Evolutionary conservation across 441 rosid species (phyloP), one percentile per base, ranked within the genome.

Genomic region (Eruca vesicaria): DNA sequence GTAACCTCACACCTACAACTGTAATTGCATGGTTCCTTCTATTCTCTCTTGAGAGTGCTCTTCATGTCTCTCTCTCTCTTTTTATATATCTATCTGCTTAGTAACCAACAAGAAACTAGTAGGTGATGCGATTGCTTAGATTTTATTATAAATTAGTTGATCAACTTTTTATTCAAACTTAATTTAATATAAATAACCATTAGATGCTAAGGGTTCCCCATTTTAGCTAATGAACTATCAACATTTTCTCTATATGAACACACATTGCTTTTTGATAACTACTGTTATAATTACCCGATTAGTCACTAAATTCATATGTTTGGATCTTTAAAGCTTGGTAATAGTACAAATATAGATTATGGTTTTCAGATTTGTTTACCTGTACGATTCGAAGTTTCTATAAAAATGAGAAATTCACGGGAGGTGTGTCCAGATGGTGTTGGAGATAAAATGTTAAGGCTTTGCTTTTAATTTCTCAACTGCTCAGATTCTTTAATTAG

Each of bases 401-500:
- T 72, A 29, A 36, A 61, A 66, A 58, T 64, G 50, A 72, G 60
- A 69, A 67, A 67, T 60, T 43, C 77, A 72, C 72, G 15, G 73
- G 63, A 72, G 61, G 14, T 78, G 36, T 38, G 69, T 67, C 65
- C 21, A 78, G 56, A 61, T 72, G 65, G 35, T 78, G 81, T 72
- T 78, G 81, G 77, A 38, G 52, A 56, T 52, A 66, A 72, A 66
- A 52, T 53, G 77, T 59, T 52, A 61, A 66, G 73, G 73, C 60
- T 60, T 72, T 53, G 73, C 32, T 72, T 66, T 52, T 66, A 78
- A 72, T 29, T 60, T 72, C 69, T 52, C 77, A 72, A 61, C 77
- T 53, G 65, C 68, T 72, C 64, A 38, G 57, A 55, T 78, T 78
- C 81, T 78, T 72, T 66, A 67, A 72, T 72, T 60, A 78, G 81